phyloP scores from a whole-genome alignment of 2,329 filamentous ascomycete genomes.

The Ceratocystis albifundus region DNA sequence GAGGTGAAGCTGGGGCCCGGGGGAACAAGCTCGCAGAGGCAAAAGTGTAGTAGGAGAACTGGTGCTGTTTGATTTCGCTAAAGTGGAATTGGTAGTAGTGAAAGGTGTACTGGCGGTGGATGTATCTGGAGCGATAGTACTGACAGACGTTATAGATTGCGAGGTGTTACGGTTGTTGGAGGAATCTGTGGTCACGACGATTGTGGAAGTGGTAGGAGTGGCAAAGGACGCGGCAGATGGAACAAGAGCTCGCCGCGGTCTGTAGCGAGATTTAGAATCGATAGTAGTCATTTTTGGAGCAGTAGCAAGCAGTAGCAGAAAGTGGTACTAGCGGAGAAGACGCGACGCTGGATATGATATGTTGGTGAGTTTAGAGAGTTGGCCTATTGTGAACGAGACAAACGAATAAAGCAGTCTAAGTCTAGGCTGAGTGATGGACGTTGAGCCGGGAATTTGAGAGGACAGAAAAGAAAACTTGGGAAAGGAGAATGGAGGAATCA shows the following conservation, averaged over 20 bases:
- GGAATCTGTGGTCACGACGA: neutral
- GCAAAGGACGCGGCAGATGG: slow-evolving; percentile 9
- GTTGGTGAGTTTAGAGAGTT: no score
- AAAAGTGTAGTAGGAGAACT: neutral
- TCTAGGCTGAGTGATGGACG: no score
- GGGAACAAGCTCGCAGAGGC: no score
- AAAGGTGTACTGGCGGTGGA: no score
- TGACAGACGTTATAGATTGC: neutral
- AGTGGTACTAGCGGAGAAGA: neutral
- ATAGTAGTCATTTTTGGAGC: neutral
- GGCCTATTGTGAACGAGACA: no score
- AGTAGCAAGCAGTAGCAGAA: neutral
- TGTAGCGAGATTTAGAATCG: neutral
- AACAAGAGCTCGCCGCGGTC: neutral
- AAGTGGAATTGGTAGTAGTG: neutral
- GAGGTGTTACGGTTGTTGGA: neutral
- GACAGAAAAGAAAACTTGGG: no score
- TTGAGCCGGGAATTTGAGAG: no score
- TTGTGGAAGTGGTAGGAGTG: neutral
- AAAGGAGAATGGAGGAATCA: no score
- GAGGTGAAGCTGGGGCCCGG: neutral
- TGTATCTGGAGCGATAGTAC: neutral
- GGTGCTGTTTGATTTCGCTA: neutral
- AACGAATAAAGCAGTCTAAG: no score
- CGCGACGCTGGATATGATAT: neutral